Evolutionary conservation across 345 rosid genomes (phyloP).

Genomic region (Populus nigra): DNA sequence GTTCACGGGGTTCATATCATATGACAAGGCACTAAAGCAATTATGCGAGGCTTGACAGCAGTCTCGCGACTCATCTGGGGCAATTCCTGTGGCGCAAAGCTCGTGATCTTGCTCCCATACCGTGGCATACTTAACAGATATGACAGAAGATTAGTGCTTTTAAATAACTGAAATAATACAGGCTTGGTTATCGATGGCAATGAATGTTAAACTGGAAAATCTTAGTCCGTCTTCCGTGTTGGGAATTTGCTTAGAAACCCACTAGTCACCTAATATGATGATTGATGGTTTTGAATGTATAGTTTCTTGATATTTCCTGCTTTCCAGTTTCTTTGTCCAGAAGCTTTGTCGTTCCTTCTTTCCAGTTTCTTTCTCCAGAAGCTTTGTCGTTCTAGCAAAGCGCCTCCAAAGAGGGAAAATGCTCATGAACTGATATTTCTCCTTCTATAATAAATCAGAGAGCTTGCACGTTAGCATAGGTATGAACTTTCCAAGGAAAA

Average conservation of each 20-base stretch:
- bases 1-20: constrained; percentile 84
- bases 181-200: neutral
- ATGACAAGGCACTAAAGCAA: constrained; percentile 62
- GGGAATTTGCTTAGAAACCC: neutral
- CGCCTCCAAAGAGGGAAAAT: neutral
- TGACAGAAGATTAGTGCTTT: neutral
- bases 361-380: neutral
- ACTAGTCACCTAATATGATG: neutral
- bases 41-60: constrained; percentile 44
- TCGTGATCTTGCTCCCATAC: neutral
- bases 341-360: neutral
- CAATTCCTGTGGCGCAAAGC: neutral
- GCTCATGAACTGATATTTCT: neutral
- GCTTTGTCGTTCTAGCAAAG: neutral
- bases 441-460: neutral
- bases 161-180: neutral
- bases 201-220: neutral
- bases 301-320: neutral
- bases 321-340: neutral
- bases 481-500: too few species aligned
- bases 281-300: neutral
- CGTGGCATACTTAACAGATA: neutral
- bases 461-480: too few species aligned
- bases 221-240: neutral
- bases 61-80: constrained; percentile 12